These are phyloP conservation scores for Fusarium chaquense DNA, from an alignment of 2,329 filamentous ascomycete genomes.

Conservation along the genomic window DNA sequence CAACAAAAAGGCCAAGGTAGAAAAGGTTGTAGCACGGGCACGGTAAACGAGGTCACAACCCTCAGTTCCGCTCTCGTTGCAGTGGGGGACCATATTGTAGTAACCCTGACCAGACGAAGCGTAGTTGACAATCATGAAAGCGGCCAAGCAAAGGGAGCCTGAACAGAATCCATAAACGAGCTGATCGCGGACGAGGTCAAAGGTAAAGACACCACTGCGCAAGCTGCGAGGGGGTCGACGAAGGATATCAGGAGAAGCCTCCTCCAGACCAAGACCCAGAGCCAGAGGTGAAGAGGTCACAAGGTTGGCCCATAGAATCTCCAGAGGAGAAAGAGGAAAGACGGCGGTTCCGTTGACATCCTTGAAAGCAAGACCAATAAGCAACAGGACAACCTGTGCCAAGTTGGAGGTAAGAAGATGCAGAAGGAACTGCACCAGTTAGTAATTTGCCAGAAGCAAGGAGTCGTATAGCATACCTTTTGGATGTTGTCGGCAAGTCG, in stretches of 20 bases:
- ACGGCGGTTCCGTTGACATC: slow-evolving; percentile 70
- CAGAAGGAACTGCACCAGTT: slow-evolving; percentile 63
- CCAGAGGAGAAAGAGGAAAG: slow-evolving; percentile 77
- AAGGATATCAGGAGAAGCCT: slow-evolving; percentile 76
- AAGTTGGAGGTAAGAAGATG: slow-evolving; percentile 78
- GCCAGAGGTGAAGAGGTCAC: slow-evolving; percentile 78
- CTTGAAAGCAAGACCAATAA: slow-evolving; percentile 77
- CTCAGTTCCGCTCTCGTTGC: slow-evolving; percentile 66
- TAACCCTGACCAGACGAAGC: slow-evolving; percentile 58
- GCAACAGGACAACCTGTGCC: slow-evolving; percentile 75
- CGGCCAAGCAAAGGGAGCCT: slow-evolving; percentile 69
- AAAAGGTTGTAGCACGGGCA: slow-evolving; percentile 76
- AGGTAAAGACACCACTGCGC: slow-evolving; percentile 70
- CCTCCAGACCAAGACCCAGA: slow-evolving; percentile 78
- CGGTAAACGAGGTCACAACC: slow-evolving; percentile 70
- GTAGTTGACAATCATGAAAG: slow-evolving; percentile 72
- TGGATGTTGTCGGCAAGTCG: slow-evolving; percentile 80
- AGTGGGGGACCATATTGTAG: slow-evolving; percentile 64
- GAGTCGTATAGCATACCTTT: slow-evolving; percentile 62
- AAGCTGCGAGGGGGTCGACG: slow-evolving; percentile 72
- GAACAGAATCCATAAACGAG: slow-evolving; percentile 74
- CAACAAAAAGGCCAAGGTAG: slow-evolving; percentile 75
- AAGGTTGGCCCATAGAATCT: slow-evolving; percentile 83
- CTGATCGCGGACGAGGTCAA: slow-evolving; percentile 74
- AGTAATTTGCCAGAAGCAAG: slow-evolving; percentile 1